Evolutionary conservation across 805 yeast genomes (phyloP), one percentile per base, ranked within the genome.

Genomic region (Hanseniaspora jakobsenii): DNA sequence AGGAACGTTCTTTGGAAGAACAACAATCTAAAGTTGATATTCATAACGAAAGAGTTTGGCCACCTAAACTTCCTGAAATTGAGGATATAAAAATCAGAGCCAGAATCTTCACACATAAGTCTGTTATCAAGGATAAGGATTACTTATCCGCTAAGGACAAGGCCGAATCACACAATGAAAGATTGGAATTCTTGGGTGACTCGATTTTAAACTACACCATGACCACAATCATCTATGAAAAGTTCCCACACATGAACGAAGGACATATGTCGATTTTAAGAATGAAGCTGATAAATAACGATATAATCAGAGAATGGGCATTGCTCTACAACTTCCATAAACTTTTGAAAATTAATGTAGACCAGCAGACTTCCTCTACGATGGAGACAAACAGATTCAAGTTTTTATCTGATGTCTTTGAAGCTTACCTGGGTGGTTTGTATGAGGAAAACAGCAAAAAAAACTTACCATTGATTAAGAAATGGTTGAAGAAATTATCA

Each of bases 351-450:
- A 66, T 70, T 43, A 69, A 71, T 51, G 66, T 70, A 27, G 74
- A 72, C 47, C 74, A 66, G 28, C 58, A 59, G 3, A 54, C 66
- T 7, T 53, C 58, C 19, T 45, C 49, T 3, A 51, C 49, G 16
- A 66, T 70, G 43, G 58, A 62, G 23, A 63, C 65, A 27, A 82
- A 83, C 7, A 74, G 70, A 48, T 72, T 72, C 50, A 91, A 91
- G 56, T 65, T 81, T 3, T 72, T 71, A 55, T 95, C 97, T 0
- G 98, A 89, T 66, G 76, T 81, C 0, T 83, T 89, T 57, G 98
- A 91, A 62, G 95, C 97, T 0, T 89, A 89, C 52, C 70, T 91
- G 36, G 97, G 95, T 6, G 98, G 93, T 0, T 60, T 89, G 26
- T 66, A 74, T 18, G 93, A 82, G 50, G 65, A 71, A 35, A 61